Evolutionary conservation across 306 rosid genomes (phyloP), one percentile per base, ranked within the genome.

Genomic region (Ziziphus jujuba): DNA sequence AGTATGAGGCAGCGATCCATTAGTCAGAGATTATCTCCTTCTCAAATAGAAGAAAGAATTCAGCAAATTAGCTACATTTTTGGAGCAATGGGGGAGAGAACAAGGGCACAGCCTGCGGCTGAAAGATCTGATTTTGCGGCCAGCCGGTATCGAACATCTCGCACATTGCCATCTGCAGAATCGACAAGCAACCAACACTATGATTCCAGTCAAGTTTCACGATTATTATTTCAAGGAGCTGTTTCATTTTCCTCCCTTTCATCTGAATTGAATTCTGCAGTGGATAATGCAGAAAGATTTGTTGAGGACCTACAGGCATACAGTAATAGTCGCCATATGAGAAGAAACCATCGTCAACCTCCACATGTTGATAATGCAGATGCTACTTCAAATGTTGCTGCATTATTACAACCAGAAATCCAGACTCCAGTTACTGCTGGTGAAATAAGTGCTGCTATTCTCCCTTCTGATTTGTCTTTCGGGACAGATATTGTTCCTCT

Each of bases 181-280:
- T 17, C 56, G 2, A 72, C 63, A 51, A 72, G 40, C 70, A 72
- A 34, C 78, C 83, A 35, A 21, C 67, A 24, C 8, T 57, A 38
- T 63, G 81, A 53, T 63, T 64, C 85, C 44, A 49, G 55, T 73
- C 80, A 66, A 13, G 68, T 84, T 67, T 82, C 92, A 43, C 82
- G 90, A 71, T 63, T 82, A 78, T 65, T 79, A 33, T 24, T 48
- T 54, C 82, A 86, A 75, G 81, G 81, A 61, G 85, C 84, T 61
- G 77, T 84, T 67, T 84, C 95, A 16, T 80, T 88, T 64, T 79
- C 97, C 17, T 74, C 89, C 54, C 85, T 88, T 44, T 80, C 93
- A 28, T 81, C 88, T 20, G 89, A 87, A 22, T 53, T 91, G 65
- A 81, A 80, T 72, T 79, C 97, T 62, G 89, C 92, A 38, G 65